Percentiles rank a stretch among this genome's conserved stretches.
Conservation (phyloP, 2,329 filamentous ascomycete genomes). For the Pseudocercospora eumusae region DNA sequence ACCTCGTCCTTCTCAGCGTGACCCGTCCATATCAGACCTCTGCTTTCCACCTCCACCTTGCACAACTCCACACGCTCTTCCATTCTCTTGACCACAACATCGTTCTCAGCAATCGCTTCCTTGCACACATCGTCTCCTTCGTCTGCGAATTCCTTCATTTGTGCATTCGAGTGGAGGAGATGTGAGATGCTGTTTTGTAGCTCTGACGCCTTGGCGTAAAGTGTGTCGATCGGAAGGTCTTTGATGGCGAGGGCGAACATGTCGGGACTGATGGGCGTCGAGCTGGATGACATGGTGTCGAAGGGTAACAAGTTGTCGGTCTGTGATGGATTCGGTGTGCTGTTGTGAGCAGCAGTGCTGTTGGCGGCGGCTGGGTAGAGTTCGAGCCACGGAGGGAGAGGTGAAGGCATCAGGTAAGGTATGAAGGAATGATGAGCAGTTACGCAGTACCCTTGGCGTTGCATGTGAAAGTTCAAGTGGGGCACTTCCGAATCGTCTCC, state of each 20-base stretch:
- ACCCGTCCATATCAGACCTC: conserved; percentile 56
- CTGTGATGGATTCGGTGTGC: conserved; percentile 19
- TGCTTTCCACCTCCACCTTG: conserved; percentile 64
- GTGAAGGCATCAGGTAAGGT: conserved; percentile 16
- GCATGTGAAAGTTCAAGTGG: not conserved
- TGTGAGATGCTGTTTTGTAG: conserved; percentile 73
- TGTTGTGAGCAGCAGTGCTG: conserved; percentile 12
- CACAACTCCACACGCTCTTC: conserved; percentile 65
- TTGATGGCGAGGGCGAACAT: conserved; percentile 59
- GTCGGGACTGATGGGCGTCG: conserved; percentile 34
- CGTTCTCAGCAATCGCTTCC: conserved; percentile 73
- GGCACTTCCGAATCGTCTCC: conserved; percentile 2
- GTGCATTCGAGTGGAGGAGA: conserved; percentile 71
- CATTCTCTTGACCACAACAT: conserved; percentile 68
- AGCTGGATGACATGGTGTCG: conserved; percentile 25
- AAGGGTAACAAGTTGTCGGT: conserved; percentile 21
- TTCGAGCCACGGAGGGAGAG: conserved; percentile 23
- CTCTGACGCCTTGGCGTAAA: conserved; percentile 74
- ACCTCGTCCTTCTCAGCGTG: conserved; percentile 30
- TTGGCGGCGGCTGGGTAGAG: conserved; percentile 12
- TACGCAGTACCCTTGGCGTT: not conserved
- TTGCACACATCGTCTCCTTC: conserved; percentile 67
- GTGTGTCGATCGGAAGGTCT: conserved; percentile 64
- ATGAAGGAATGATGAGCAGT: not conserved
- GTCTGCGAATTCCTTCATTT: conserved; percentile 69